Base-by-base conservation (phyloP, 257 asterid genomes). In the Solanum boliviense region DNA sequence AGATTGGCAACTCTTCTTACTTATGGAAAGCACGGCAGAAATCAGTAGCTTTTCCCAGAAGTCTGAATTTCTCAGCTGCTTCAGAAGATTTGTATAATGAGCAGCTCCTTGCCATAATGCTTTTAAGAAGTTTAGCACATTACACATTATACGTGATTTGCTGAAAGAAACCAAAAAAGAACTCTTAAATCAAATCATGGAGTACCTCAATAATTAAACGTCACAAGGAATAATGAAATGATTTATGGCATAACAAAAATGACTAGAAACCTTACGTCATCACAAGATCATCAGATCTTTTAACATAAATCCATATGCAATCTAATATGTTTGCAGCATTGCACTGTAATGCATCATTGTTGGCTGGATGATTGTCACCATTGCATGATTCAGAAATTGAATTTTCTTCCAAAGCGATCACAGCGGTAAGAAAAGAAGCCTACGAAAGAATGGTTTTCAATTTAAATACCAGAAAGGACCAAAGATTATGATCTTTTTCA, bases 61-160 rank as follows among this genome's bases (percentile, higher is more conserved):
- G 65, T 92, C 95, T 5, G 95, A 90, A 72, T 72, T 84, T 94
- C 91, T 94, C 73, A 97, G 89, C 92, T 86, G 91, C 90, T 91
- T 95, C 95, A 97, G 90, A 34, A 91, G 90, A 90, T 92, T 91
- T 84, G 92, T 87, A 87, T 94, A 97, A 89, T 95, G 98, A 86
- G 95, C 96, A 36, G 98, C 99, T 87, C 95, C 95, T 95, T 93
- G 98, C 99, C 99, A 97, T 92, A 97, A 91, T 83, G 96, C 94
- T 93, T 94, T 95, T 91, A 97, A 91, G 93, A 97, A 93, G 90
- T 90, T 89, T 91, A 95, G 90, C 73, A 93, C 90, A 87, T 91
- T 92, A 86, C 92, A 84, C 87, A 97, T 83, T 65, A 94, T 71
- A n/a, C 74, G 82, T 29, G 98, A 92, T 70, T 95, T 93, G 88